phyloP scores from a whole-genome alignment of 2,329 filamentous ascomycete genomes.

The Microsporum canis region DNA sequence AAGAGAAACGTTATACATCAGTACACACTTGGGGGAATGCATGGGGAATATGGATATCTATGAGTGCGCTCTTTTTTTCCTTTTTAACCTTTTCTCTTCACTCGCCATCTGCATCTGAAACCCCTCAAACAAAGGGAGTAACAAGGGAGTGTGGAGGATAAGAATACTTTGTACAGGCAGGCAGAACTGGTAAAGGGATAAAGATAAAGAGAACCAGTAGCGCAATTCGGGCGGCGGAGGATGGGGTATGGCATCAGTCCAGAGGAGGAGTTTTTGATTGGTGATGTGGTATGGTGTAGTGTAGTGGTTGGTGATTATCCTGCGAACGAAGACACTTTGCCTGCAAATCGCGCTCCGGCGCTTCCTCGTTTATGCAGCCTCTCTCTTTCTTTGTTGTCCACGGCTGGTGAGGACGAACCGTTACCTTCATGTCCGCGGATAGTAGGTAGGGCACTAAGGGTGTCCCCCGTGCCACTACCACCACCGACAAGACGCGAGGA shows the following conservation, averaged over 20 bases:
- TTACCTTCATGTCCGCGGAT: constrained; percentile 30
- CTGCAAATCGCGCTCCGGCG: constrained; percentile 57
- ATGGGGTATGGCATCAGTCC: neutral
- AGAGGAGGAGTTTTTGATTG: too few species aligned
- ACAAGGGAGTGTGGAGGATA: neutral
- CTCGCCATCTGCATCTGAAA: neutral
- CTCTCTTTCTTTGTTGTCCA: constrained; percentile 48
- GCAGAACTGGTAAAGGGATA: neutral
- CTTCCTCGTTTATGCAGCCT: constrained; percentile 69
- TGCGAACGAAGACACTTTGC: constrained; percentile 36
- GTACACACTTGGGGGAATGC: neutral
- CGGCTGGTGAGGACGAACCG: constrained; percentile 17
- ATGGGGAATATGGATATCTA: neutral
- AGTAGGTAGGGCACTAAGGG: constrained; percentile 50
- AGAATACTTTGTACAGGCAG: neutral
- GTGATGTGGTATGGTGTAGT: too few species aligned
- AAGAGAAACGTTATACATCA: neutral
- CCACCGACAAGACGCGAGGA: constrained; percentile 26
- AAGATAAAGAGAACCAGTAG: neutral
- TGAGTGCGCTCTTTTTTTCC: neutral
- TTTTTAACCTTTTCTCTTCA: neutral
- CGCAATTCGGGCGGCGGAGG: neutral
- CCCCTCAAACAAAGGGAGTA: neutral
- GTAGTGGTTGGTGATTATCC: neutral
- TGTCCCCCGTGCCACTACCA: constrained; percentile 39